These are phyloP conservation scores for Osmanthus fragrans DNA, from an alignment of 257 asterid genomes.

Conservation along the genomic window DNA sequence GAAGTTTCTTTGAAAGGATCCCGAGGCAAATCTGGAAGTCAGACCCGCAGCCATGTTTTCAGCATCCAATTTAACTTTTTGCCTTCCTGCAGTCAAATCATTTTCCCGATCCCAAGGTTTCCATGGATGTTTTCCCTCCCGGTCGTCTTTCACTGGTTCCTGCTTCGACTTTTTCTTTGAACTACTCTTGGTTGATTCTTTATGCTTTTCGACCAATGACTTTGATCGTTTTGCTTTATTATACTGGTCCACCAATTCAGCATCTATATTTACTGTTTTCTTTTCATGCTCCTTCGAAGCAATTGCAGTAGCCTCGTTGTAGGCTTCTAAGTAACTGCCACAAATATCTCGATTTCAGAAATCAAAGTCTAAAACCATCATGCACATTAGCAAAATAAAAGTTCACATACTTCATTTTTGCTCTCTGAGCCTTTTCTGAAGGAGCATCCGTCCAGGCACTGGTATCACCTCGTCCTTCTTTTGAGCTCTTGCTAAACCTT, in stretches of 20 bases:
- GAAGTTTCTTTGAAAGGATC: conserved; percentile 80
- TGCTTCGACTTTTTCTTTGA: conserved; percentile 69
- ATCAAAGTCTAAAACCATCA: conserved; percentile 13
- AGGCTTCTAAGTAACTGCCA: conserved; percentile 86
- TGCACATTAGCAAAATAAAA: neutral
- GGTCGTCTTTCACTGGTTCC: conserved; percentile 55
- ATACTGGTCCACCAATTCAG: conserved; percentile 82
- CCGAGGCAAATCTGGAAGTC: conserved; percentile 85
- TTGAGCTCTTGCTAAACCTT: conserved; percentile 60
- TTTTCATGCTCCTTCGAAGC: conserved; percentile 65
- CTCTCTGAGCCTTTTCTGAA: conserved; percentile 82
- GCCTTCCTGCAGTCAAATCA: conserved; percentile 95
- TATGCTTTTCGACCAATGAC: conserved; percentile 79
- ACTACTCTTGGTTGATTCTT: conserved; percentile 42
- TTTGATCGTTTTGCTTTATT: conserved; percentile 88
- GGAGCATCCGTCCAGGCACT: conserved; percentile 99
- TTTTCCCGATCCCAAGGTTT: conserved; percentile 97
- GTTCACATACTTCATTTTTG: conserved; percentile 71
- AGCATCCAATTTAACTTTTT: conserved; percentile 61
- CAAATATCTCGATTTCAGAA: conserved; percentile 16
- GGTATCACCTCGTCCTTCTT: conserved; percentile 96
- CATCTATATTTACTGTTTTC: conserved; percentile 47
- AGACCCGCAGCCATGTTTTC: conserved; percentile 78
- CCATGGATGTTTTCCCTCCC: conserved; percentile 97
- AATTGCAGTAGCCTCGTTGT: conserved; percentile 80